Base-by-base conservation (phyloP, 192 early-diverging fungal genomes). In the Backusella mclennaniae region DNA sequence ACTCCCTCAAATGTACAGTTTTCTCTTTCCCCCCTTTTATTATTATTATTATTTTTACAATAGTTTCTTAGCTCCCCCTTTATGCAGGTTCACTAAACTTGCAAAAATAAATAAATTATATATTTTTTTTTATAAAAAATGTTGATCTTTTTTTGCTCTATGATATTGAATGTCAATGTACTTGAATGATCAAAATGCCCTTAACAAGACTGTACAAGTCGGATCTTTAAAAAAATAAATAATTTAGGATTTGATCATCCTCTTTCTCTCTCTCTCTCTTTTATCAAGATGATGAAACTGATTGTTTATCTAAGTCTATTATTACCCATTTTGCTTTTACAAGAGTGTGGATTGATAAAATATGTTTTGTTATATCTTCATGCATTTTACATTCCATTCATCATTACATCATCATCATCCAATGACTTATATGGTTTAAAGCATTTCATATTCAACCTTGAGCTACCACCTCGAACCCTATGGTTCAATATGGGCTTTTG, bases 401-500 rank as follows among this genome's bases (percentile, higher is more conserved):
- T 63, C 8, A 12, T 63, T 14, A 26, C n/a, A 63, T 29, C 53
- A 59, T 23, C 21, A 59, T 12, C 53, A 3, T 26, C 23, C 9
- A 76, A 53, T 46, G 80, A 79, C 14, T 80, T 85, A 73, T 87
- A 87, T 69, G 86, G 86, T 4, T 73, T 83, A 6, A 82, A 82
- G 46, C 84, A 87, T 59, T 75, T 80, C 19, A 75, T 85, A 39
- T 71, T 85, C 23, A 87, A 87, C 35, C 33, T 87, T 0, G 75
- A 83, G 14, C 35, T 85, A 7, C 80, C 82, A 49, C 79, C 79
- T 39, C 23, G 52, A 6, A 83, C 80, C 1, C 82, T 76, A 41
- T 87, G 86, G 86, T 85, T 87, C 53, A 87, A 85, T 46, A 85
- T 87, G 82, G 86, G 86, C 7, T 69, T 79, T 0, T 87, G 86